A percentile compares a stretch with the other conserved stretches of the same genome.
Evolutionary conservation across 2,329 filamentous ascomycete species (phyloP).

Genomic region (Exserohilum rostratum): DNA sequence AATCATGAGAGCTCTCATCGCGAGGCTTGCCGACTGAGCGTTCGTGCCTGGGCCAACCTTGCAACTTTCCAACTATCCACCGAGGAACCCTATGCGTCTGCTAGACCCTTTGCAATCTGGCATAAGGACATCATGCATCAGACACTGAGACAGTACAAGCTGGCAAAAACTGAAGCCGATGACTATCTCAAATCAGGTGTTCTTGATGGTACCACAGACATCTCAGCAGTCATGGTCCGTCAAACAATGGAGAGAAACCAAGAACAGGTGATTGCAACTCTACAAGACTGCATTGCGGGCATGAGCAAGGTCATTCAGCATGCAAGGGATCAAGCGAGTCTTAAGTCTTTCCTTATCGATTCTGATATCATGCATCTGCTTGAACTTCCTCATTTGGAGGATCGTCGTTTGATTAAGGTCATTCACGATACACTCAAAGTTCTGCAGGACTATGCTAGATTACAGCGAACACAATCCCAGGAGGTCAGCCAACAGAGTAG

Average conservation of each 20-base stretch:
- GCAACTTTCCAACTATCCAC: constrained; percentile 63
- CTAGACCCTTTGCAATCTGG: constrained; percentile 61
- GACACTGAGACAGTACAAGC: constrained; percentile 60
- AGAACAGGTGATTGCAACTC: constrained; percentile 60
- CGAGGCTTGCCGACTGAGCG: constrained; percentile 64
- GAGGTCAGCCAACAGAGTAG: constrained; percentile 46
- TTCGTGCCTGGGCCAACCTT: constrained; percentile 64
- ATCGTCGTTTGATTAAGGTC: constrained; percentile 52
- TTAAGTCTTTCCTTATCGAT: constrained; percentile 53
- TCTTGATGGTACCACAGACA: constrained; percentile 44
- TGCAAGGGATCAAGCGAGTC: constrained; percentile 49
- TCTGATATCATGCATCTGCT: constrained; percentile 56
- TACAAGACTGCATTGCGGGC: constrained; percentile 59
- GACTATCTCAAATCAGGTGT: constrained; percentile 53
- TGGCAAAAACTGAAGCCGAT: constrained; percentile 64
- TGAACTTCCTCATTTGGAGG: constrained; percentile 58
- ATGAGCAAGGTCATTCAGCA: constrained; percentile 57
- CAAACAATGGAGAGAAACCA: constrained; percentile 63
- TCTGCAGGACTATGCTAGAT: constrained; percentile 49
- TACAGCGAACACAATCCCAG: constrained; percentile 22
- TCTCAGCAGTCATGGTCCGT: constrained; percentile 57
- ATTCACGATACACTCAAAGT: constrained; percentile 59
- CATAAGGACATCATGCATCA: constrained; percentile 59
- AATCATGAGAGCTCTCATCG: constrained; percentile 63
- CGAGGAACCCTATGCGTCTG: constrained; percentile 52